Percentiles rank a stretch among this genome's conserved stretches.
These are phyloP conservation scores for Ceratobasidium papillatum DNA, from an alignment of 1,284 basidiomycete genomes.

Conservation along the genomic window DNA sequence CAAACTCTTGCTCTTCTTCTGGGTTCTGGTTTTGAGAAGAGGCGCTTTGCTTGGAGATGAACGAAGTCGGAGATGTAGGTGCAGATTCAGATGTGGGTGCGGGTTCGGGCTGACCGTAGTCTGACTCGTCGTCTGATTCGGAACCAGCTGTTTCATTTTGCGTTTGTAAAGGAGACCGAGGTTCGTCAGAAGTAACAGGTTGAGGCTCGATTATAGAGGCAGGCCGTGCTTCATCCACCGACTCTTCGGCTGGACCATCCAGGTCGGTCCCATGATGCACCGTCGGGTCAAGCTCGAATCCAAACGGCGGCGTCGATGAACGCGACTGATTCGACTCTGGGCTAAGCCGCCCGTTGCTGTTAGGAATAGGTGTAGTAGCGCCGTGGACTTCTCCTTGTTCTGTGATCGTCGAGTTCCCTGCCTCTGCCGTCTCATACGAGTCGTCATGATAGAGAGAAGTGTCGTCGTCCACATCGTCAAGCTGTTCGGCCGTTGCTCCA, in stretches of 20 bases:
- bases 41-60: background rate
- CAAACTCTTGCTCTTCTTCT: background rate
- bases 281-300: constrained; percentile 36
- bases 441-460: constrained; percentile 9
- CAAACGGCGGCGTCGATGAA: constrained; percentile 34
- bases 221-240: background rate
- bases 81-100: background rate
- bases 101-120: constrained; percentile 30
- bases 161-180: background rate
- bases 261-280: background rate
- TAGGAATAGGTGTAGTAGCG: constrained; percentile 2
- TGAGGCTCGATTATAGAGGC: background rate
- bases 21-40: background rate
- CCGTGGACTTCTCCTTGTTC: constrained; percentile 2
- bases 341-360: constrained; percentile 12
- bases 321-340: constrained; percentile 1
- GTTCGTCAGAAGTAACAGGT: background rate
- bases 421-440: background rate
- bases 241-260: background rate
- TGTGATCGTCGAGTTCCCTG: background rate
- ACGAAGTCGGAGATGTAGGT: background rate
- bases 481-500: constrained; percentile 2
- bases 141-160: background rate
- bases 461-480: constrained; percentile 7
- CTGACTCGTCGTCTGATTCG: constrained; percentile 16